Base-by-base conservation (phyloP, 176 grass and related monocot genomes). In the Carex cristatella region DNA sequence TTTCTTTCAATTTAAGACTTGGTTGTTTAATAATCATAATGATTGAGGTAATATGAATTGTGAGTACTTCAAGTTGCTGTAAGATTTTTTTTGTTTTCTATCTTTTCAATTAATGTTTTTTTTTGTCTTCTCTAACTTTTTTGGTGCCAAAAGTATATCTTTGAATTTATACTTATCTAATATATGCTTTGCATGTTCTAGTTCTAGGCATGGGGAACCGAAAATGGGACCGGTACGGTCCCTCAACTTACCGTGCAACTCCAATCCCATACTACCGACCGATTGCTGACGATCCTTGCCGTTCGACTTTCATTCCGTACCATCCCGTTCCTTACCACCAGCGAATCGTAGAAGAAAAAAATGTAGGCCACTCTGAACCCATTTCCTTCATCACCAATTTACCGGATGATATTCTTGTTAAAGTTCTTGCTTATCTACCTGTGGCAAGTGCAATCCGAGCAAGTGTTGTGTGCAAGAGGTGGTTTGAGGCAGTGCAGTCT, bases 331-430 rank as follows among this genome's bases (percentile, higher is more conserved):
- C 74, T 16, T 57, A 57, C 49, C 27, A 78, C 11, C 51, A 56
- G 3, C 49, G 28, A 78, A 35, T 57, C 7, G 74, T 32, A 0
- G 51, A 78, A 78, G 74, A 33, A 78, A 78, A 32, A 7, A 28
- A 78, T 57, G 53, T 28, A 18, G 13, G 15, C 28, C 3, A 78
- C 74, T 78, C 51, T 10, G 51, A 57, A 78, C 28, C 74, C 7
- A 48, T 92, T 54, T 92, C 90, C 2, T 51, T 91, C 81, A 89
- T 92, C 0, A 84, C 87, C 10, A 61, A 84, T 79, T 79, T 97
- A 46, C 94, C 94, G 5, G 89, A 94, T 28, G 92, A 97, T 86
- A 86, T 97, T 1, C 88, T 97, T n/a, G 92, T 92, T 72, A 97
- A 97, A 89, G 69, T 92, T 32, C 81, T 94, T 54, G 91, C 92